Evolutionary conservation across 1,284 basidiomycete species (phyloP), one percentile per base, ranked within the genome.

Genomic region (Microbotryum lychnidis-dioicae): DNA sequence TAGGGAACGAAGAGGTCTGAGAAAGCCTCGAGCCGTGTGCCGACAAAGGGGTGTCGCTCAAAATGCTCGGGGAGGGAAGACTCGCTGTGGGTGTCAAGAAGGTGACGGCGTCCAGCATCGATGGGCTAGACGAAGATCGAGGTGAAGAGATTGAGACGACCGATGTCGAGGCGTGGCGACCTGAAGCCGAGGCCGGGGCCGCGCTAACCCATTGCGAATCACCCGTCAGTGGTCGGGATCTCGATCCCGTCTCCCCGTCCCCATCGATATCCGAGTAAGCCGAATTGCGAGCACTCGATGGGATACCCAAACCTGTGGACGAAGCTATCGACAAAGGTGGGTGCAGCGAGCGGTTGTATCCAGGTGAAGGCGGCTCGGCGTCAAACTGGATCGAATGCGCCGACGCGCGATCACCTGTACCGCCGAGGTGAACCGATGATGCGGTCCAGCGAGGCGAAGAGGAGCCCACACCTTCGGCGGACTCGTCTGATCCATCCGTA

Each of bases 91-190:
- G 51, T 21, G 65, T 42, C 59, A 69, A 69, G 2, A 65, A 27
- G 27, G 27, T 65, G 23, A 67, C 65, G 8, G 65, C 67, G 12
- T 61, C 67, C 44, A 67, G 65, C n/a, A 63, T 52, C 23, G 65
- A 67, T 10, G 60, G 60, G 25, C 45, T 50, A 4, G 55, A 46
- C 23, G 57, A 48, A 2, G 59, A 44, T 4, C 60, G 42, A 5
- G 31, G 29, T 20, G 48, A 42, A 31, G 47, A 18, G 9, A 56
- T 57, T 1, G 61, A 45, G 46, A 60, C 58, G 14, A 29, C 23
- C 21, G 61, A 63, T 16, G 61, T 58, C 16, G 62, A 64, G 16
- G 46, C 50, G 16, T 62, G 62, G 6, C 56, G 29, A 51, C 64
- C 65, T 33, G 64, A 63, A 8, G 61, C 50, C 6, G 62, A 60